Base-by-base conservation (phyloP, 177 flowering plant species). In the Vitis hybrid region DNA sequence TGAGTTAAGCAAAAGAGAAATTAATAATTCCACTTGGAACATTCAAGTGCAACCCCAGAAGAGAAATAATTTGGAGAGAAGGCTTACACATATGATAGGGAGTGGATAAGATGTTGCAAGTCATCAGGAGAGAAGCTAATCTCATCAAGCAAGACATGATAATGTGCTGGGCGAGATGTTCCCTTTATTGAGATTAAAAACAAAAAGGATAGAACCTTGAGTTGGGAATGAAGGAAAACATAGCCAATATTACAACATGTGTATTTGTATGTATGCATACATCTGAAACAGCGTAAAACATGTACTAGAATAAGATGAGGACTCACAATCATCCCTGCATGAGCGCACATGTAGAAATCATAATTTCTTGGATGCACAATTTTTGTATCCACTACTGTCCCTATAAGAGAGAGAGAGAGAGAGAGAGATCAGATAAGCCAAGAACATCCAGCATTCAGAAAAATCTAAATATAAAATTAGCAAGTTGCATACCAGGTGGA, bases 301-400 rank as follows among this genome's bases (percentile, higher is more conserved):
- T 1, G 60, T 3, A 16, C 19, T 20, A 2, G 18, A 49, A 49
- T n/a, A 12, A 19, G 15, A 67, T 50, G 1, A 68, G 29, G 20
- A 82, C 98, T 88, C 78, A 95, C 99, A 66, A 91, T 88, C 79
- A 82, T 83, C 59, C 99, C 98, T 2, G 88, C 86, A n/a, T 95
- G 99, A 71, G 99, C 82, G 65, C 97, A 93, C 93, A 95, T 79
- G 79, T 87, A 95, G 76, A 95, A 95, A 64, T 95, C 99, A 75
- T 87, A 90, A 64, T 88, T 86, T 50, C 78, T 80, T 8, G 98
- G 97, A 76, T 93, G 99, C 68, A 90, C 92, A 56, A 95, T 74
- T 68, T 78, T 75, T 18, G 85, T 87, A 74, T 95, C 99, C 64
- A 93, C 93, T 29, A 94, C 91, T 6, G 98, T 94, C 34, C 98